Conservation (phyloP, 1,139 yeast species). For the Ogataea hybrid region DNA sequence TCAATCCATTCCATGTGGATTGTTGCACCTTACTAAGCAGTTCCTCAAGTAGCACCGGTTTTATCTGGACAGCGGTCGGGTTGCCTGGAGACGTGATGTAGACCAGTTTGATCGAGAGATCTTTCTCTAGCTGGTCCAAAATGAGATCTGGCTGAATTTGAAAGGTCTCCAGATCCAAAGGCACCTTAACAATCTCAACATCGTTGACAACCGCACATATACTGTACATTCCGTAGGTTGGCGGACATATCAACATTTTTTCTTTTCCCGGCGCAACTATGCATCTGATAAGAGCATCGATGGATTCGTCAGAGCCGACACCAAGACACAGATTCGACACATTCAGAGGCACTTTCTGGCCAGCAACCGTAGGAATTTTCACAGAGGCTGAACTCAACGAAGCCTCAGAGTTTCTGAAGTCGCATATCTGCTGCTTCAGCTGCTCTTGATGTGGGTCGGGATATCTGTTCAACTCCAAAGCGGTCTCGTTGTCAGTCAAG, state of each 20-base stretch:
- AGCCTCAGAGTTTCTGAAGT: slow-evolving; percentile 61
- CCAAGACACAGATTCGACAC: slow-evolving; percentile 84
- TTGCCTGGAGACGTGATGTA: slow-evolving; percentile 98
- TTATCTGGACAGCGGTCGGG: slow-evolving; percentile 77
- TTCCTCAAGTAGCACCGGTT: slow-evolving; percentile 45
- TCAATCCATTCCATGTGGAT: slow-evolving; percentile 66
- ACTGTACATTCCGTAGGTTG: slow-evolving; percentile 96
- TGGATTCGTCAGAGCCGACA: slow-evolving; percentile 96
- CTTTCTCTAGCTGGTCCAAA: slow-evolving; percentile 48
- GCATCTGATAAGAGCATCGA: slow-evolving; percentile 84
- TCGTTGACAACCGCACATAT: slow-evolving; percentile 91
- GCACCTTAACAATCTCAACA: slow-evolving; percentile 71
- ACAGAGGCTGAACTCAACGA: slow-evolving; percentile 22
- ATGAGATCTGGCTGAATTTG: slow-evolving; percentile 64
- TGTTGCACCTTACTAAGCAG: slow-evolving; percentile 45
- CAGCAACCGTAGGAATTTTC: slow-evolving; percentile 15
- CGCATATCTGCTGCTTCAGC: slow-evolving; percentile 68
- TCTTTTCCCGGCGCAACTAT: slow-evolving; percentile 81
- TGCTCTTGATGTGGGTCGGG: slow-evolving; percentile 96
- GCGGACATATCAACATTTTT: slow-evolving; percentile 84
- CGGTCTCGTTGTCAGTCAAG: slow-evolving; percentile 35
- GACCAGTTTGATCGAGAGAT: slow-evolving; percentile 63
- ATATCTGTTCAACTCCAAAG: slow-evolving; percentile 72
- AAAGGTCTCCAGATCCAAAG: slow-evolving; percentile 60
- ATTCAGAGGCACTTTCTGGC: slow-evolving; percentile 35